These are phyloP conservation scores for Hysterangium stoloniferum DNA, from an alignment of 768 basidiomycete genomes.

Conservation along the genomic window DNA sequence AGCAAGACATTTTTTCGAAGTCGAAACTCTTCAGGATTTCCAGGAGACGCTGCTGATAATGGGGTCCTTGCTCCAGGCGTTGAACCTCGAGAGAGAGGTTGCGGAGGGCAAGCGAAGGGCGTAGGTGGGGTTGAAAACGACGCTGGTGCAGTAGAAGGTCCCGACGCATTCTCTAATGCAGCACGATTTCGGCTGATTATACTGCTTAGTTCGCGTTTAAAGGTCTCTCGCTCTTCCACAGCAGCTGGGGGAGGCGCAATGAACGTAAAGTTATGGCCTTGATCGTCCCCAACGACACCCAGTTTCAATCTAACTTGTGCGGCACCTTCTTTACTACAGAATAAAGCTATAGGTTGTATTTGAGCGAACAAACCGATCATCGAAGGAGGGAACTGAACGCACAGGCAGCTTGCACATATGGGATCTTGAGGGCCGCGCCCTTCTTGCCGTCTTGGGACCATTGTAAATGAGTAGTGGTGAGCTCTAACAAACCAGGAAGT, in stretches of 20 bases:
- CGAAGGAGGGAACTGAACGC: constrained; percentile 23
- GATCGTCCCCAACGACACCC: constrained; percentile 57
- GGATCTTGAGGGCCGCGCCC: constrained; percentile 54
- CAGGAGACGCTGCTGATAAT: constrained; percentile 42
- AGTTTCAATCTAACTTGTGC: constrained; percentile 75
- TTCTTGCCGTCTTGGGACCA: constrained; percentile 75
- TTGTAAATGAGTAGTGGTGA: constrained; percentile 64
- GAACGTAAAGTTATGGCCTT: constrained; percentile 79
- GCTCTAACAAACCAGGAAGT: constrained; percentile 61
- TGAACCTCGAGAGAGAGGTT: constrained; percentile 47
- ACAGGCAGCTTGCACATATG: constrained; percentile 56
- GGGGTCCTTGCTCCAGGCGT: constrained; percentile 43
- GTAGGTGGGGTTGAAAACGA: constrained; percentile 21
- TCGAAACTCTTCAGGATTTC: constrained; percentile 60
- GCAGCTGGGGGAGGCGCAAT: constrained; percentile 58
- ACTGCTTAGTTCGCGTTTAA: constrained; percentile 70
- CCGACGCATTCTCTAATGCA: constrained; percentile 19
- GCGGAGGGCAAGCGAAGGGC: constrained; percentile 43
- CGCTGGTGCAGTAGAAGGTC: constrained; percentile 17
- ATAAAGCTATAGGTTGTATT: constrained; percentile 47
- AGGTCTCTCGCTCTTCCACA: constrained; percentile 65
- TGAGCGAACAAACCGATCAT: constrained; percentile 12
- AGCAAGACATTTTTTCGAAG: constrained; percentile 74
- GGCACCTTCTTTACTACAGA: constrained; percentile 80
- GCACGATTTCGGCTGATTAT: constrained; percentile 71